Evolutionary conservation across 371 early-diverging fungal genomes (phyloP), one percentile per base, ranked within the genome.

Genomic region (Actinomucor elegans): DNA sequence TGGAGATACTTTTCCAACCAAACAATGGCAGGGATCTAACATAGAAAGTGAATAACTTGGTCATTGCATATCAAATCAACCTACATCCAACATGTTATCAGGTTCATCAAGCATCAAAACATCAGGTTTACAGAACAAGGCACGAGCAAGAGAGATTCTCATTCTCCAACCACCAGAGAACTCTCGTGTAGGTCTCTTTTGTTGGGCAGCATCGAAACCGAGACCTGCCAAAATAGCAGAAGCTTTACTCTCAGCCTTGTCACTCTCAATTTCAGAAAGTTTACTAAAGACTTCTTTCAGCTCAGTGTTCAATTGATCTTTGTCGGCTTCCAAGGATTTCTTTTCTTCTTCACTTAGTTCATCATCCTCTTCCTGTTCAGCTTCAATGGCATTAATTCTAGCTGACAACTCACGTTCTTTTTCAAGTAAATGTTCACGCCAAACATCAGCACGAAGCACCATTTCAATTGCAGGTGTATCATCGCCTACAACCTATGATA

Each of bases 41-140:
- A 17, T 17, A 18, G 11, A 15, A n/a, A n/a, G n/a, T n/a, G n/a
- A n/a, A n/a, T n/a, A n/a, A n/a, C n/a, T n/a, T n/a, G n/a, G n/a
- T n/a, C n/a, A n/a, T n/a, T n/a, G n/a, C n/a, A n/a, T n/a, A n/a
- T n/a, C n/a, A n/a, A n/a, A n/a, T n/a, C n/a, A 2, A 45, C 64
- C 52, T 67, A 61, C 71, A 83, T 91, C 91, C 84, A 88, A 91
- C 93, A 87, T 96, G 84, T 99, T 98, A 54, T 98, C 98, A 57
- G 99, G 98, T 89, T 99, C 99, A 75, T 99, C 99, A 57, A 99
- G 92, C 62, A 99, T 88, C 38, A 99, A 79, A 52, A 98, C 74
- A 79, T 98, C 98, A 12, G 99, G 98, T 26, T 88, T 85, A 67
- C 92, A 92, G 79, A 96, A 97, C 52, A 99, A 83, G 3, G 98